Conservation (phyloP, 768 basidiomycete species). For the Hirschioporus abietinus region DNA sequence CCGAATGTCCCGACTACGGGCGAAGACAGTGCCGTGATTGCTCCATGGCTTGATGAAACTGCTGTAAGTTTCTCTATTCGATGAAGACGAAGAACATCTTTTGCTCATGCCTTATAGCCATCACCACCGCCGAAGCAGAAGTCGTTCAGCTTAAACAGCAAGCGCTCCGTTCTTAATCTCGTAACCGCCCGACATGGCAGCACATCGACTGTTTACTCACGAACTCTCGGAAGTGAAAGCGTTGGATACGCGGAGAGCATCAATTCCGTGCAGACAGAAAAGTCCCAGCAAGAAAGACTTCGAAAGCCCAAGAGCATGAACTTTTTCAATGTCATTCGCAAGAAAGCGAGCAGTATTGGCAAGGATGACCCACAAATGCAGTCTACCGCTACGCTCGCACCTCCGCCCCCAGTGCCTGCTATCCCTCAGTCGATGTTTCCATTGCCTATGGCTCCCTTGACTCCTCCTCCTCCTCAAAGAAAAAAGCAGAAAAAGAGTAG, state of each 20-base stretch:
- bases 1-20: background rate
- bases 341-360: constrained; percentile 2
- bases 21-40: constrained; percentile 1
- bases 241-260: background rate
- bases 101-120: background rate
- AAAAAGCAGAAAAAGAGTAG: background rate
- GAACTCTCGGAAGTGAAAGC: background rate
- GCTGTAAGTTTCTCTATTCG: background rate
- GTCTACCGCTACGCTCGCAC: constrained; percentile 4
- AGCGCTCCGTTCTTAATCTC: background rate
- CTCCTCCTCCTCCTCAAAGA: constrained; percentile 9
- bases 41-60: constrained; percentile 2
- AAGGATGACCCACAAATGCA: background rate
- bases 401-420: constrained; percentile 2
- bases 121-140: constrained; percentile 4
- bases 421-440: background rate
- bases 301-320: constrained; percentile 3
- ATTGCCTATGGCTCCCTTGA: constrained; percentile 3
- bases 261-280: background rate
- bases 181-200: constrained; percentile 3
- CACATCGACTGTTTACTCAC: background rate
- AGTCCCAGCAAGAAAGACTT: background rate
- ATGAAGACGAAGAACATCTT: background rate
- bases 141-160: background rate
- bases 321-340: background rate